These are phyloP conservation scores for Penicillium digitatum DNA, from an alignment of 2,329 filamentous ascomycete genomes.

Conservation along the genomic window DNA sequence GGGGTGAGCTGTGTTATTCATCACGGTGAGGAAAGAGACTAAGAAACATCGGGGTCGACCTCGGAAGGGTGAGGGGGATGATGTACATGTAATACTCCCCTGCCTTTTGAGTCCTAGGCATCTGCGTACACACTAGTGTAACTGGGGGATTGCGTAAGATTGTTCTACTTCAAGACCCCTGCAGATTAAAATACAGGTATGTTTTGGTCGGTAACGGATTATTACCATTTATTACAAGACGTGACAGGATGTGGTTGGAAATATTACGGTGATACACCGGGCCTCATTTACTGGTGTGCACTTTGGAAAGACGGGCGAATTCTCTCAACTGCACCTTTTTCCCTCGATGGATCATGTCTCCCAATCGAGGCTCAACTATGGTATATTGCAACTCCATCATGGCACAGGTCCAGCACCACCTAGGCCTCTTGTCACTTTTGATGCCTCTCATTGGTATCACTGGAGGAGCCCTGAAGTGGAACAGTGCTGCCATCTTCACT, in stretches of 20 bases:
- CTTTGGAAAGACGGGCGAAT: neutral
- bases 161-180: neutral
- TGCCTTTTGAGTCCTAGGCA: neutral
- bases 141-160: neutral
- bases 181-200: neutral
- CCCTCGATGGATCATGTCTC: neutral
- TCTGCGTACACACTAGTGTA: neutral
- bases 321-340: neutral
- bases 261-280: neutral
- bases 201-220: neutral
- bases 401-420: neutral
- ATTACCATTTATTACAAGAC: neutral
- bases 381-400: neutral
- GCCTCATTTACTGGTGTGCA: neutral
- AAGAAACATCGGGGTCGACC: neutral
- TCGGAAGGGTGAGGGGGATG: neutral
- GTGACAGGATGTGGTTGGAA: neutral
- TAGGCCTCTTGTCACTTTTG: conserved; percentile 63
- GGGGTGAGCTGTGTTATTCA: neutral
- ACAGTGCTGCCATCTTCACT: conserved; percentile 62
- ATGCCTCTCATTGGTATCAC: conserved; percentile 70
- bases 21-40: neutral
- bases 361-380: neutral
- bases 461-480: conserved; percentile 57
- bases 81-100: conserved; percentile 6